Evolutionary conservation across 257 asterid genomes (phyloP), one percentile per base, ranked within the genome.

Genomic region (Datura wrightii): DNA sequence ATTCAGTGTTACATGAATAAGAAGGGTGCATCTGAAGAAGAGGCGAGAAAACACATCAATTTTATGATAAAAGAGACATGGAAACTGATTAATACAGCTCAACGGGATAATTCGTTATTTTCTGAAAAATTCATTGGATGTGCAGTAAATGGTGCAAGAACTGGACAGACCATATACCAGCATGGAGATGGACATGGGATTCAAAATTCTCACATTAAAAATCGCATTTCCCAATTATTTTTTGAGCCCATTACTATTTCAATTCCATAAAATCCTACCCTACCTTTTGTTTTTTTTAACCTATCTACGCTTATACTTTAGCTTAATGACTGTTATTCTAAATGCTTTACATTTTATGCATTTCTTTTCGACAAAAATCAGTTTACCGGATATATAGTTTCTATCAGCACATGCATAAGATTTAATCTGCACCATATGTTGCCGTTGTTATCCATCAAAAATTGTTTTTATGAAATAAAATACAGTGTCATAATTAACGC

Each of bases 141-240:
- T 3, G 86, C 82, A 19, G 18, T 76, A 44, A 82, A 82, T 15
- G 44, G 74, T 67, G 71, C 15, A 5, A 65, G 86, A 42, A 82
- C 71, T 24, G 31, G 55, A 84, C 84, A 42, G 88, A 84, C 2
- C 79, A 36, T 87, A 39, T 87, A 87, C 56, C 46, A 80, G 74
- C 15, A 80, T 66, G 16, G 79, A 41, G 79, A 70, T 70, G 79
- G 79, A 14, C 79, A 41, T 9, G 79, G 79, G 8, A 18, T 16
- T 81, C 60, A 56, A 15, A 79, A 84, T 52, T 6, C 76, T 13
- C 39, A 63, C 2, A 46, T 70, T 0, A 66, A 5, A 6, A 69
- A 62, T 39, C 48, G 69, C 1, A 84, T 87, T 55, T 52, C 14
- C 6, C 42, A 83, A 24, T 13, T 87, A 11, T 46, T 84, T 9